Conservation (phyloP, 306 rosid genomes). For the Nissolia schottii region DNA sequence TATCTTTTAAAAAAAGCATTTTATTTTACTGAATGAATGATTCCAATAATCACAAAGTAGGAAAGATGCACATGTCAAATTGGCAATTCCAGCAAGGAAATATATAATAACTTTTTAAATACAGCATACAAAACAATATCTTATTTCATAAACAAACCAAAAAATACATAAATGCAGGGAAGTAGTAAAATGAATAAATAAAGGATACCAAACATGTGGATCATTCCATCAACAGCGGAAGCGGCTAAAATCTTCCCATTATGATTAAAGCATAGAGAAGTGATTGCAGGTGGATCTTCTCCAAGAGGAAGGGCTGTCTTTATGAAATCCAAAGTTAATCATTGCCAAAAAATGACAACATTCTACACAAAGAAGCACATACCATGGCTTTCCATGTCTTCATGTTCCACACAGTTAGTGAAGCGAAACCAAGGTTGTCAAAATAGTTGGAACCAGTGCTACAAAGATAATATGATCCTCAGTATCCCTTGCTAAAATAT, state of each 20-base stretch:
- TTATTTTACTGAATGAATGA: neutral
- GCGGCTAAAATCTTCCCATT: constrained; percentile 97
- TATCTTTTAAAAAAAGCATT: neutral
- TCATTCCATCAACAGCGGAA: constrained; percentile 93
- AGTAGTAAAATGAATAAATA: constrained; percentile 9
- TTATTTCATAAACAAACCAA: neutral
- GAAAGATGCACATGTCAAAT: constrained; percentile 1
- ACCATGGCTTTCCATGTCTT: constrained; percentile 95
- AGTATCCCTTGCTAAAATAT: constrained; percentile 17
- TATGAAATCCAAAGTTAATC: constrained; percentile 54
- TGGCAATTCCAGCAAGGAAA: neutral
- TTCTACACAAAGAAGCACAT: constrained; percentile 38
- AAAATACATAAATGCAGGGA: neutral
- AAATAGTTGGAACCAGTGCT: constrained; percentile 59
- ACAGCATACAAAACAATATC: neutral
- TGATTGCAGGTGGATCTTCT: constrained; percentile 96
- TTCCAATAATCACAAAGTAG: neutral
- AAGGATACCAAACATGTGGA: constrained; percentile 99
- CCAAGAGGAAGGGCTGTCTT: constrained; percentile 99
- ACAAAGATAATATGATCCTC: constrained; percentile 23
- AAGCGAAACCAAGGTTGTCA: constrained; percentile 74
- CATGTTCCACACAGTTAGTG: constrained; percentile 96
- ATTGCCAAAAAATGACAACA: constrained; percentile 23
- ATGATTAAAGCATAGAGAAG: constrained; percentile 93
- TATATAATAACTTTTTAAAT: neutral